A percentile compares a stretch with the other conserved stretches of the same genome.
These are phyloP conservation scores for Salmacisia buchloeana DNA, from an alignment of 1,284 basidiomycete genomes.

Conservation along the genomic window DNA sequence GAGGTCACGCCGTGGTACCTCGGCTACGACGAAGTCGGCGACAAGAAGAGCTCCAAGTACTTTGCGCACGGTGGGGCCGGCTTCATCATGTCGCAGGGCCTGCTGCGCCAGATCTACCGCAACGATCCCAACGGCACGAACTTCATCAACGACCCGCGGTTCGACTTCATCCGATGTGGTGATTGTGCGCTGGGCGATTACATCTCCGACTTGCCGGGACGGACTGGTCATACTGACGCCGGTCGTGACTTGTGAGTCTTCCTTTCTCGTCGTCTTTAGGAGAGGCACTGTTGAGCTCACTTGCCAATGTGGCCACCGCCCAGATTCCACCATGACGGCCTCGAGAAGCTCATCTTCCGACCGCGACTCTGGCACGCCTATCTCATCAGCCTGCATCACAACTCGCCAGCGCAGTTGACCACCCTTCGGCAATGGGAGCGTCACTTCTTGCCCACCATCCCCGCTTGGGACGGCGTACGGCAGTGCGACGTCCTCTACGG, in stretches of 20 bases:
- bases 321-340: conserved; percentile 5
- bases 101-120: not conserved
- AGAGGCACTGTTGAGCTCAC: not conserved
- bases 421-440: not conserved
- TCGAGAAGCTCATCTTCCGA: conserved; percentile 8
- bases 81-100: not conserved
- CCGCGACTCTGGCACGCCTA: not conserved
- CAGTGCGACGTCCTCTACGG: conserved; percentile 5
- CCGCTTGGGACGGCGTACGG: conserved; percentile 1
- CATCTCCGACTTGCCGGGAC: not conserved
- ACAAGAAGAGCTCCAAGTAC: not conserved
- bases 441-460: not conserved
- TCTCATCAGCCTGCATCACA: conserved; percentile 1
- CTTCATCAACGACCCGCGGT: not conserved
- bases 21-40: not conserved
- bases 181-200: not conserved
- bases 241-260: not conserved
- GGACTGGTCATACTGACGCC: not conserved
- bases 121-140: not conserved
- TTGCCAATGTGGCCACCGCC: too few relatives aligned
- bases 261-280: not conserved
- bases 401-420: not conserved
- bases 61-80: conserved; percentile 3
- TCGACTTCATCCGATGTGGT: not conserved
- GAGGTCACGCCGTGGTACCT: not conserved